Percentiles rank a stretch among this genome's conserved stretches.
phyloP scores from a whole-genome alignment of 768 basidiomycete genomes.

The Boletus patriciae region DNA sequence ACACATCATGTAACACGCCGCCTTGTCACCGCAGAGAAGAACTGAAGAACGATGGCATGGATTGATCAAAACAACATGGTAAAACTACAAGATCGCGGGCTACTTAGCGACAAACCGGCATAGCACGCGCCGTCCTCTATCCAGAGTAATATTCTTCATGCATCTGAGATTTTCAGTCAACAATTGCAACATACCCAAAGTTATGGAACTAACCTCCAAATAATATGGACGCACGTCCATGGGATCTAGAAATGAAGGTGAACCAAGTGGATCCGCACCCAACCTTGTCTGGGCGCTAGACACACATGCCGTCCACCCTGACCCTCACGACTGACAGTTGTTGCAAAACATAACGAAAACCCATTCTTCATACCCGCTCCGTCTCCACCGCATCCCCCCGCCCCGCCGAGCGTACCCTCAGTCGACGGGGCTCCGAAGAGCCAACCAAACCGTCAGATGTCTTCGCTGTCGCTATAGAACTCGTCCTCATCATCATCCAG shows the following conservation, averaged over 20 bases:
- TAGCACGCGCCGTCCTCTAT: conserved; percentile 12
- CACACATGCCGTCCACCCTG: conserved; percentile 1
- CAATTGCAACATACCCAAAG: not conserved
- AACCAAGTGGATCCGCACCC: conserved; percentile 7
- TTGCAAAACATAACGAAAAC: conserved; percentile 7
- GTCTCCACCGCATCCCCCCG: conserved; percentile 34
- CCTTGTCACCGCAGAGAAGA: conserved; percentile 5
- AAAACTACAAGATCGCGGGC: conserved; percentile 30
- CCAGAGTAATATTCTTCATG: conserved; percentile 7
- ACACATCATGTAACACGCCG: conserved; percentile 23
- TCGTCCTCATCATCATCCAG: conserved; percentile 82
- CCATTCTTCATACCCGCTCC: conserved; percentile 2
- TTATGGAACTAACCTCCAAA: conserved; percentile 21
- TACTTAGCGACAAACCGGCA: conserved; percentile 27
- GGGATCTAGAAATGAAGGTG: conserved; percentile 11
- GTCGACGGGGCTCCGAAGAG: conserved; percentile 78
- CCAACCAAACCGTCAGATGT: conserved; percentile 84
- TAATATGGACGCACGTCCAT: conserved; percentile 14
- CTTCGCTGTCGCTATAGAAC: conserved; percentile 75
- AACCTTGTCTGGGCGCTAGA: conserved; percentile 11
- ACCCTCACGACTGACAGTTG: not conserved
- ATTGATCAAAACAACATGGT: conserved; percentile 30
- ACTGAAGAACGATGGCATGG: conserved; percentile 1
- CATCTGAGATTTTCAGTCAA: conserved; percentile 13
- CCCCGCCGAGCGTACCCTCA: conserved; percentile 69